Evolutionary conservation across 2,329 filamentous ascomycete genomes (phyloP), one percentile per base, ranked within the genome.

Genomic region (Metarhizium sp.): DNA sequence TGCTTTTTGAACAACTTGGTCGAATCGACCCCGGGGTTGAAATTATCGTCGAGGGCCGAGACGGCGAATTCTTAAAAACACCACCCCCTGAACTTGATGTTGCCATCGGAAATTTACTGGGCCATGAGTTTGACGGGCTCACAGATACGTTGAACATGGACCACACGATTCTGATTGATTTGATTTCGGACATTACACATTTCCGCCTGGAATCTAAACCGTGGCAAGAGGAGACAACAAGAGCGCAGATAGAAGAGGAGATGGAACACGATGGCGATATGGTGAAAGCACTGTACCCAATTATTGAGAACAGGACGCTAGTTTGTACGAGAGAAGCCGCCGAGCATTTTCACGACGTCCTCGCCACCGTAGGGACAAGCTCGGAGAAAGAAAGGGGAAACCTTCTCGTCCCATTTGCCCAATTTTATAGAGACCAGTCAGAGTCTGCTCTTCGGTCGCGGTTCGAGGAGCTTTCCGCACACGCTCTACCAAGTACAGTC

Each of bases 121-220:
- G 65, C 2, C 58, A 70, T 53, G 64, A 68, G 47, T 59, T 69
- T 14, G 64, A 60, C 16, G 61, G 63, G 8, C 68, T 74, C 18
- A 71, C 71, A 4, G 18, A 59, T 0, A 71, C 68, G 4, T 55
- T 75, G 20, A 75, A 74, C 56, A 62, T 75, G 53, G 72, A 75
- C 47, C 72, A 73, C 54, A 73, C 72, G 6, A 66, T 73, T 45
- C 67, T 75, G 14, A 68, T 74, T 45, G 69, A 72, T 46, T 63
- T 75, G 32, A 66, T 71, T 38, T 73, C 72, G 1, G 72, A 75
- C 52, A 63, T 73, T 13, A 74, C 71, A 1, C 72, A 75, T 43
- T 56, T 62, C 8, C 54, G 59, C 2, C 68, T 73, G 6, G 58
- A 66, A 18, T 64, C 67, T 0, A 61, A 69, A 54, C 62, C 64